phyloP scores from a whole-genome alignment of 208 protist genomes.

The Endotrypanum monterogeii region DNA sequence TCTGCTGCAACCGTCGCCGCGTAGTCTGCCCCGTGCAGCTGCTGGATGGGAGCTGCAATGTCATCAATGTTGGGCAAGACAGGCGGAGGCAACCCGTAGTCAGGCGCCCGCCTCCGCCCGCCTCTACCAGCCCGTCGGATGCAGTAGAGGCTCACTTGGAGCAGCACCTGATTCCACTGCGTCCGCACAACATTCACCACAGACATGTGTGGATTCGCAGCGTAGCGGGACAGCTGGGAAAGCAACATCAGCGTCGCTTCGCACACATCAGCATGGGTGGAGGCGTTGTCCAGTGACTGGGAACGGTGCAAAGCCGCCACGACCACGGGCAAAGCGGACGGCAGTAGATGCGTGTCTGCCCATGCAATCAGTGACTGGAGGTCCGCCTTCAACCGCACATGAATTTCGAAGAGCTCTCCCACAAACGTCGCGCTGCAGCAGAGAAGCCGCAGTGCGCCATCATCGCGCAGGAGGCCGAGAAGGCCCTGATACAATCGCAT shows the following conservation, averaged over 20 bases:
- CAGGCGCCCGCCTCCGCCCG: constrained; percentile 17
- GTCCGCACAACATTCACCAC: constrained; percentile 27
- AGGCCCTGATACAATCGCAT: constrained; percentile 16
- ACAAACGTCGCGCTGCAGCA: constrained; percentile 63
- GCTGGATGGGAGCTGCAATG: constrained; percentile 6
- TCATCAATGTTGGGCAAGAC: constrained; percentile 29
- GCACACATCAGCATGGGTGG: constrained; percentile 61
- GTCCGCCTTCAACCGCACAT: constrained; percentile 30
- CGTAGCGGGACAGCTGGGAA: constrained; percentile 44
- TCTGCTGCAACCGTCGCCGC: constrained; percentile 14
- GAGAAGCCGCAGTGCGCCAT: constrained; percentile 59
- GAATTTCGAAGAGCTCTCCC: constrained; percentile 45
- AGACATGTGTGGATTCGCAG: constrained; percentile 22
- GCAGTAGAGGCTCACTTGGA: constrained; percentile 64
- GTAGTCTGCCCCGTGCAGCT: constrained; percentile 14
- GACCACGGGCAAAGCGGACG: constrained; percentile 39
- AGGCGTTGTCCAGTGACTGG: constrained; percentile 33
- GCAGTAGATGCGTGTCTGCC: constrained; percentile 38
- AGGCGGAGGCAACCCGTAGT: constrained; percentile 25
- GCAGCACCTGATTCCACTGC: constrained; percentile 40
- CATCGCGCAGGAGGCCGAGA: constrained; percentile 33
- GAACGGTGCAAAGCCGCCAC: constrained; percentile 34
- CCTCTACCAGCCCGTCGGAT: constrained; percentile 27
- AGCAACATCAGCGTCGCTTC: constrained; percentile 63
- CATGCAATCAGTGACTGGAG: constrained; percentile 38